phyloP scores from a whole-genome alignment of 345 rosid genomes.

The Cochlearia excelsa region DNA sequence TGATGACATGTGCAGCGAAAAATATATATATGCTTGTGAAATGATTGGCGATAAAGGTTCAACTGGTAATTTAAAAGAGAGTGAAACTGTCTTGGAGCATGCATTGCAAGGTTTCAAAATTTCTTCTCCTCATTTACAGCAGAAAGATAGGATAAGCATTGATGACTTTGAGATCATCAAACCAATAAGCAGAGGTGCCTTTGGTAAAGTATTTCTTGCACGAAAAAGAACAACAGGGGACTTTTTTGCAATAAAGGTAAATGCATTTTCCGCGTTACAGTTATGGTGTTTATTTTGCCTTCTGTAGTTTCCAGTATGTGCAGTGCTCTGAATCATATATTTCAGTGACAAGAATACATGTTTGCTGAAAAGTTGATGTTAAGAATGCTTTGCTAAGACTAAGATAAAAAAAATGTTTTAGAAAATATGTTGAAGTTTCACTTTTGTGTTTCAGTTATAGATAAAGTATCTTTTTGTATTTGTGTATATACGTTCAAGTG shows the following conservation, averaged over 20 bases:
- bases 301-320: slow-evolving; percentile 2
- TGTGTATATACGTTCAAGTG: slow-evolving; percentile 2
- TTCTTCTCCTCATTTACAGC: slow-evolving; percentile 49
- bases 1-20: slow-evolving; percentile 54
- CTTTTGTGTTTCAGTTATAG: background rate
- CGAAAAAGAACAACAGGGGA: slow-evolving; percentile 82
- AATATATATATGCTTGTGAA: slow-evolving; percentile 66
- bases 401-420: background rate
- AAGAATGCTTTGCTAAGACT: slow-evolving; percentile 3
- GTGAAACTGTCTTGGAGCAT: slow-evolving; percentile 46
- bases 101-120: slow-evolving; percentile 48
- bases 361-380: slow-evolving; percentile 7
- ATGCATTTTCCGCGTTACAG: slow-evolving; percentile 16
- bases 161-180: slow-evolving; percentile 83
- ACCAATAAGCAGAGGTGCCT: slow-evolving; percentile 84
- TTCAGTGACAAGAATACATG: slow-evolving; percentile 12
- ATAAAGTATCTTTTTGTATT: background rate
- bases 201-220: slow-evolving; percentile 84
- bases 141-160: slow-evolving; percentile 68
- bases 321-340: slow-evolving; percentile 12
- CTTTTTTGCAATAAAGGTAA: slow-evolving; percentile 85
- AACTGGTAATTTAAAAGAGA: slow-evolving; percentile 35
- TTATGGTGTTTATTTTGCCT: slow-evolving; percentile 10
- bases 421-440: background rate
- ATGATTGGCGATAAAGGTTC: slow-evolving; percentile 43